Evolutionary conservation across 441 rosid species (phyloP).

Genomic region (Syzygium syzygioides): DNA sequence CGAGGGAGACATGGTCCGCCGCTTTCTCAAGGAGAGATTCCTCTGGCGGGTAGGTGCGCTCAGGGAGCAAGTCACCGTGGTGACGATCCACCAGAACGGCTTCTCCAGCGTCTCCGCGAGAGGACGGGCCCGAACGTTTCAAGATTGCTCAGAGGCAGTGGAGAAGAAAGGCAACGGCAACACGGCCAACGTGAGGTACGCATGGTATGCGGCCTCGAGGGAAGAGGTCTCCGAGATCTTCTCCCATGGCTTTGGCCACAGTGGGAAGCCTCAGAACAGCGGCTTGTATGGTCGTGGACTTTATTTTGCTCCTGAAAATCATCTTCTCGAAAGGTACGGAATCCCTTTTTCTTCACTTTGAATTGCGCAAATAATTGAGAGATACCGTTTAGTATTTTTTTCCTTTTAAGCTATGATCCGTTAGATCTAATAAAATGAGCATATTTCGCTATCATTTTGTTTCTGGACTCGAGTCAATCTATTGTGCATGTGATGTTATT

Average conservation of each 20-base stretch:
- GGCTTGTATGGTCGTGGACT: constrained; percentile 59
- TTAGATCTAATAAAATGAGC: background rate
- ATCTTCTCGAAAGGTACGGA: constrained; percentile 52
- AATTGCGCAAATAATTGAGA: background rate
- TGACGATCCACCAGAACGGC: constrained; percentile 33
- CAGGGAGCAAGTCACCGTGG: constrained; percentile 28
- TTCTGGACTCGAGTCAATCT: background rate
- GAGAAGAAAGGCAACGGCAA: constrained; percentile 35
- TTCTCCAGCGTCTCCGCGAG: constrained; percentile 21
- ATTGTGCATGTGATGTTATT: background rate
- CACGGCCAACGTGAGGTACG: constrained; percentile 42
- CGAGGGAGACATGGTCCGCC: constrained; percentile 44
- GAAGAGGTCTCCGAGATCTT: constrained; percentile 31
- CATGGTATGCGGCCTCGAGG: constrained; percentile 48
- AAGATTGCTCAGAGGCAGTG: constrained; percentile 39
- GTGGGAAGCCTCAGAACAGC: constrained; percentile 16
- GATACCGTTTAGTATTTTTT: background rate
- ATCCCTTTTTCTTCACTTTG: background rate
- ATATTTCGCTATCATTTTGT: background rate
- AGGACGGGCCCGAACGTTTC: constrained; percentile 54
- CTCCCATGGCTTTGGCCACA: constrained; percentile 46
- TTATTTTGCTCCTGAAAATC: constrained; percentile 57
- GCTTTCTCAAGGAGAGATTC: constrained; percentile 37
- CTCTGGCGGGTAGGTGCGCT: constrained; percentile 37
- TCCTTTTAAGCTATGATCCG: background rate